Evolutionary conservation across 2,329 filamentous ascomycete species (phyloP).

Genomic region (Furcasterigmium sp.): DNA sequence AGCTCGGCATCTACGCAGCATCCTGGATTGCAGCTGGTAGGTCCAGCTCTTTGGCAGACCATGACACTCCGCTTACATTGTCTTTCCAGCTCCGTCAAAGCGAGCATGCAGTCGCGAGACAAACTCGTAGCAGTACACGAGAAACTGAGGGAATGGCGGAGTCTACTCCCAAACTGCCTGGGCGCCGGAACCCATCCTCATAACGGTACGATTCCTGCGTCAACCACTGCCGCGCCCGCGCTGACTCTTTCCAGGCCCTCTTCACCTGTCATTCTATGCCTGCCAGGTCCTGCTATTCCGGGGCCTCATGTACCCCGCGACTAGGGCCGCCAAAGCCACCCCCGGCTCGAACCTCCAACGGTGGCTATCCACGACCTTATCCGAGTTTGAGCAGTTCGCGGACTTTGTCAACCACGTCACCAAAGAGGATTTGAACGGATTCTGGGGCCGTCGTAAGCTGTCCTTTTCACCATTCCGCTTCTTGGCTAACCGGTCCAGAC

Average conservation of each 20-base stretch:
- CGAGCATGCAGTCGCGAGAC: background rate
- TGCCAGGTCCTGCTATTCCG: slow-evolving; percentile 34
- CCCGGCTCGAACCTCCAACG: slow-evolving; percentile 27
- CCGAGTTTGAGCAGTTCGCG: slow-evolving; percentile 30
- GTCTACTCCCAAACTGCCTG: slow-evolving; percentile 27
- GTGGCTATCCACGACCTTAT: slow-evolving; percentile 27
- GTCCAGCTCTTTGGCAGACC: slow-evolving; percentile 5
- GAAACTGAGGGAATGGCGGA: slow-evolving; percentile 27
- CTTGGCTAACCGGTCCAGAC: slow-evolving; percentile 12
- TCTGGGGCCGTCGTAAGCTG: slow-evolving; percentile 38
- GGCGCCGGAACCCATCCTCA: slow-evolving; percentile 14
- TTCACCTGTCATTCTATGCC: slow-evolving; percentile 37
- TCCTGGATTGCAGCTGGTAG: slow-evolving; percentile 28
- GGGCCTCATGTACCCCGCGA: slow-evolving; percentile 39
- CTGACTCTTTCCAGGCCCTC: slow-evolving; percentile 21
- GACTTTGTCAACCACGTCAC: slow-evolving; percentile 29
- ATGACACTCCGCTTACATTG: background rate
- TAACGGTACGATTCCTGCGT: too few species aligned
- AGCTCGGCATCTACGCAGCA: slow-evolving; percentile 21
- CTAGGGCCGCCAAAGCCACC: slow-evolving; percentile 29
- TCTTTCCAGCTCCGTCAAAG: too few species aligned
- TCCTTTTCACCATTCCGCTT: too few species aligned
- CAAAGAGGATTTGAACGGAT: slow-evolving; percentile 29
- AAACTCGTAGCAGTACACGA: slow-evolving; percentile 19
- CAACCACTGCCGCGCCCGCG: background rate